Conservation (phyloP, 2,329 filamentous ascomycete species). For the Bipolaris cookei region DNA sequence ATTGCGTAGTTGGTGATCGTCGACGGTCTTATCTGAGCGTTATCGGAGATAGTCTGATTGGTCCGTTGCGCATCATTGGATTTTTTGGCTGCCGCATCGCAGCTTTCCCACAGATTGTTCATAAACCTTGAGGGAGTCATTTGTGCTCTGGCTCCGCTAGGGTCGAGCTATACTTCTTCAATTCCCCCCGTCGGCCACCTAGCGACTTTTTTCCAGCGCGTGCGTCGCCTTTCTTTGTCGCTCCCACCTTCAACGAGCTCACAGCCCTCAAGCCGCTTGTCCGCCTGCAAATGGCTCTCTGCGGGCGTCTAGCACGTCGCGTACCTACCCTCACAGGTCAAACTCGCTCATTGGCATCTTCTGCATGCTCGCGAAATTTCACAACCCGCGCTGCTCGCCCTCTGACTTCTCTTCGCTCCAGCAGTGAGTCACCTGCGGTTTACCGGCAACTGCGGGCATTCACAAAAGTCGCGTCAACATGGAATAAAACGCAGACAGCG, state of each 20-base stretch:
- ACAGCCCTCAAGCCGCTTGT: slow-evolving; percentile 40
- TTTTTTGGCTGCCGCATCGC: slow-evolving; percentile 40
- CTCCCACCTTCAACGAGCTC: slow-evolving; percentile 36
- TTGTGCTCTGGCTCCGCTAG: slow-evolving; percentile 35
- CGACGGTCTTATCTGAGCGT: slow-evolving; percentile 36
- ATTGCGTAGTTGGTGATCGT: slow-evolving; percentile 17
- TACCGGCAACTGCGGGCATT: slow-evolving; percentile 48
- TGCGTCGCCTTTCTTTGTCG: slow-evolving; percentile 23
- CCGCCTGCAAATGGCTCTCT: slow-evolving; percentile 50
- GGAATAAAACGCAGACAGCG: slow-evolving; percentile 65
- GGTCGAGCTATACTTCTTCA: slow-evolving; percentile 41
- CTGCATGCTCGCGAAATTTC: slow-evolving; percentile 41
- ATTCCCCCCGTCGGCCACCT: slow-evolving; percentile 33
- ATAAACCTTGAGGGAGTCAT: slow-evolving; percentile 39
- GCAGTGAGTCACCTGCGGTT: slow-evolving; percentile 41
- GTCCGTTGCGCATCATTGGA: slow-evolving; percentile 35
- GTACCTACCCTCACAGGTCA: slow-evolving; percentile 45
- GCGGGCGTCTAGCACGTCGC: slow-evolving; percentile 52
- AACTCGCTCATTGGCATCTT: slow-evolving; percentile 39
- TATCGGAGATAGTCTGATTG: slow-evolving; percentile 43
- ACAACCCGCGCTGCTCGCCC: slow-evolving; percentile 42
- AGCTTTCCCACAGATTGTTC: slow-evolving; percentile 41
- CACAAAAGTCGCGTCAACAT: slow-evolving; percentile 44
- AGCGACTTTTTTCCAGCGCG: slow-evolving; percentile 27
- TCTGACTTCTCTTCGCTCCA: slow-evolving; percentile 37